Conservation (phyloP, 1,284 basidiomycete genomes). For the Phlebopus sp. region DNA sequence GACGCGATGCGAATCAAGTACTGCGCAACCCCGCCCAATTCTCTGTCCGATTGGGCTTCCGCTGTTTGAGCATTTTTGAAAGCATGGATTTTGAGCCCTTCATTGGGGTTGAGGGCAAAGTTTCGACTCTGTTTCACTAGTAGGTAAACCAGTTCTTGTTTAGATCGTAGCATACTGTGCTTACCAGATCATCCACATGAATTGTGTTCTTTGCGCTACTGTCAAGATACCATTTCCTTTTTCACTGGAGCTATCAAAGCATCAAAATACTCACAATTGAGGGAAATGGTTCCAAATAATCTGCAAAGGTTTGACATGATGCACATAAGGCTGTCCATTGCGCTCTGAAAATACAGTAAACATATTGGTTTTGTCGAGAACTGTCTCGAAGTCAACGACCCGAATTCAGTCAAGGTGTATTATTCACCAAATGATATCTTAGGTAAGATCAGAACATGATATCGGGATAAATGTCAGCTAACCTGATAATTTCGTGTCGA, state of each 20-base stretch:
- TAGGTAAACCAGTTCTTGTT: background rate
- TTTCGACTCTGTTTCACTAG: slow-evolving; percentile 58
- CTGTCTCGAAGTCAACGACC: slow-evolving; percentile 33
- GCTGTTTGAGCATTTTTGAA: slow-evolving; percentile 75
- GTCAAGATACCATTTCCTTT: background rate
- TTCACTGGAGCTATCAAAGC: background rate
- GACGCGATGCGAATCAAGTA: slow-evolving; percentile 65
- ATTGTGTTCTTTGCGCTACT: slow-evolving; percentile 78
- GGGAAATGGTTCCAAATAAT: slow-evolving; percentile 88
- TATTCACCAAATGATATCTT: slow-evolving; percentile 58
- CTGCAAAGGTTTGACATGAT: slow-evolving; percentile 80
- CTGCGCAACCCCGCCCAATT: slow-evolving; percentile 59
- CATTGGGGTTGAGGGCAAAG: slow-evolving; percentile 82
- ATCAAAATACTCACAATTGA: slow-evolving; percentile 54
- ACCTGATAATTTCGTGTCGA: slow-evolving; percentile 70
- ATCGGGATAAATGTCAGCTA: slow-evolving; percentile 12
- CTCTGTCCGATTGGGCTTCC: slow-evolving; percentile 60
- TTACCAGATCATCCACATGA: slow-evolving; percentile 83
- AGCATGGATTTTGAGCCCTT: slow-evolving; percentile 81
- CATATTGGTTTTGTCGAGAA: slow-evolving; percentile 86
- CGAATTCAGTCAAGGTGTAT: slow-evolving; percentile 3
- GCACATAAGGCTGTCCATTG: slow-evolving; percentile 73
- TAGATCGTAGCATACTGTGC: slow-evolving; percentile 13
- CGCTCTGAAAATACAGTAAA: slow-evolving; percentile 81
- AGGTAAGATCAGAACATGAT: slow-evolving; percentile 6